Evolutionary conservation across 441 rosid species (phyloP), one percentile per base, ranked within the genome.

Genomic region (Francoa sonchifolia): DNA sequence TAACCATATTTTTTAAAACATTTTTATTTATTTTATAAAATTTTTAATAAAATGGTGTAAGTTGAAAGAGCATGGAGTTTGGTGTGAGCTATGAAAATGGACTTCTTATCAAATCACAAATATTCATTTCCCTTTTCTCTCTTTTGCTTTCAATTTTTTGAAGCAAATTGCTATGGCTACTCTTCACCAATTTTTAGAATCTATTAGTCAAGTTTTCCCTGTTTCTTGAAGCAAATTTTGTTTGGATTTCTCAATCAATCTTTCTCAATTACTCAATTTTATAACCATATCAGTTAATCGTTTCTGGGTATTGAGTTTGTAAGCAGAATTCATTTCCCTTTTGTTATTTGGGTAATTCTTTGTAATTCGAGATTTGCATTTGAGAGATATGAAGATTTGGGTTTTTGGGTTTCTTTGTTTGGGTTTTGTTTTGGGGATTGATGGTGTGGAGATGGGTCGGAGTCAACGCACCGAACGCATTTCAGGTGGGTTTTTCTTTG

Each of bases 401-500:
- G 66, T 79, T 54, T 44, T 67, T 49, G 76, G 64, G 50, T 16
- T 77, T 32, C 38, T 71, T 20, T 76, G 40, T 61, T 56, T 62
- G 30, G 50, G 52, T 8, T 47, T 69, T 40, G 33, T 60, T 23
- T 64, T 54, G 36, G 65, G 63, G 62, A 48, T 50, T 60, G 69
- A 55, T 57, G 81, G 75, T 51, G 43, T 76, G 42, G 76, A 75
- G 52, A 53, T 76, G 33, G 71, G 74, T 46, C 73, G 73, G 43
- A 67, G 67, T 65, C 97, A 67, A 63, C 82, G 63, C 42, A 76
- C 95, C 5, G 97, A 87, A 63, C 75, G 97, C 61, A 83, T 87
- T 58, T 80, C 93, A 71, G 97, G 97, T 76, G 10, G 22, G 42
- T 35, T 54, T 22, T 52, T 19, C 45, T 46, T 14, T 17, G 30